phyloP scores from a whole-genome alignment of 345 rosid species.

The Citrus maxima region DNA sequence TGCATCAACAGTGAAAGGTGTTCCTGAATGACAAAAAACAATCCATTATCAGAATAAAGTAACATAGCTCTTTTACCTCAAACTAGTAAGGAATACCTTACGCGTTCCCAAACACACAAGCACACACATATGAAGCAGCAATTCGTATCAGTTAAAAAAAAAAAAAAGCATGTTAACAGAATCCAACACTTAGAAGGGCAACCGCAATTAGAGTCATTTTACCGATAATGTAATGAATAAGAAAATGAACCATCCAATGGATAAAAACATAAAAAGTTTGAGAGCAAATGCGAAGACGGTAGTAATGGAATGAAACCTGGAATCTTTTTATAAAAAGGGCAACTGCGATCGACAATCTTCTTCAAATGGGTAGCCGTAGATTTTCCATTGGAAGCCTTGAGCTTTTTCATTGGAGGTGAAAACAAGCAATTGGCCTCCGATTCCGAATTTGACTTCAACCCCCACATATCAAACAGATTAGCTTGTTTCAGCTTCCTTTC shows the following conservation, averaged over 20 bases:
- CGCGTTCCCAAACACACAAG: neutral
- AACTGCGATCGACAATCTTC: slow-evolving; percentile 13
- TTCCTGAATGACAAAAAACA: slow-evolving; percentile 40
- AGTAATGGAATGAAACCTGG: slow-evolving; percentile 39
- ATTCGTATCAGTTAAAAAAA: neutral
- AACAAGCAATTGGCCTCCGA: slow-evolving; percentile 19
- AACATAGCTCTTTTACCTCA: neutral
- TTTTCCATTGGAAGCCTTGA: neutral
- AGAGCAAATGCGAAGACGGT: neutral
- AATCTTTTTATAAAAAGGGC: slow-evolving; percentile 79
- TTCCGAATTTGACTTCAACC: slow-evolving; percentile 29
- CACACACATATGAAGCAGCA: neutral
- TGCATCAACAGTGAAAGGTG: slow-evolving; percentile 71
- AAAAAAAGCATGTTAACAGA: neutral
- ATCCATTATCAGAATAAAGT: neutral
- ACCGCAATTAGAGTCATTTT: too few relatives aligned
- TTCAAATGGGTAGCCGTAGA: neutral
- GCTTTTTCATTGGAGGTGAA: slow-evolving; percentile 10
- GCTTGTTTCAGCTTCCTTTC: slow-evolving; percentile 51
- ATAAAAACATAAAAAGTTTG: too few relatives aligned
- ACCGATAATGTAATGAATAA: too few relatives aligned
- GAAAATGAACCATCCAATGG: neutral
- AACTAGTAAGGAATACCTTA: neutral
- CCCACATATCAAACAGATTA: slow-evolving; percentile 63
- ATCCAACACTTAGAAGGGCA: neutral